A percentile compares a stretch with the other conserved stretches of the same genome.
These are phyloP conservation scores for Chlorella ohadii DNA, from an alignment of 139 green algal species.

Conservation along the genomic window DNA sequence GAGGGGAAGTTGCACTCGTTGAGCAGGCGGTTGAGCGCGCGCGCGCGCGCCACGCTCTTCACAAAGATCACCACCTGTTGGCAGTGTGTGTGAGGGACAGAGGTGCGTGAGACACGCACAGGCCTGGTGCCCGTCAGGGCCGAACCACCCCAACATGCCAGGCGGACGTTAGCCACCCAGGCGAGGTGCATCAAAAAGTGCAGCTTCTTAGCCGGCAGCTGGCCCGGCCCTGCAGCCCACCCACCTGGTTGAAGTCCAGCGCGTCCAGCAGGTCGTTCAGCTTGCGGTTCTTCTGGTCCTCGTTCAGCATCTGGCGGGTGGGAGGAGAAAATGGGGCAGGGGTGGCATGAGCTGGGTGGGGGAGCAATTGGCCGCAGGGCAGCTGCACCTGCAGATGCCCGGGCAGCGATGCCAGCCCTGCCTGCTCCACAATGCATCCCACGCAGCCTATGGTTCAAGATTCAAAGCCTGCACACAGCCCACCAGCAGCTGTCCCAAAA, in stretches of 20 bases:
- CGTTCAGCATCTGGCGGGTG: constrained; percentile 69
- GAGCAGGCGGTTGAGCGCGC: constrained; percentile 93
- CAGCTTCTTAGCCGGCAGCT: neutral
- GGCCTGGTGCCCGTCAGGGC: too few species aligned
- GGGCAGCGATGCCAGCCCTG: too few species aligned
- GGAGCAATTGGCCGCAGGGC: too few species aligned
- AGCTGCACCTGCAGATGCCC: too few species aligned
- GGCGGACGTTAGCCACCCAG: neutral
- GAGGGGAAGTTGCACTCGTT: constrained; percentile 99
- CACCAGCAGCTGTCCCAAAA: too few species aligned
- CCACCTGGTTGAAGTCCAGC: constrained; percentile 99
- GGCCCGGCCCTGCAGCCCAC: too few species aligned
- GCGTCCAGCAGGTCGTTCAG: constrained; percentile 98
- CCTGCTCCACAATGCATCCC: too few species aligned
- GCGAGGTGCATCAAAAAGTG: neutral
- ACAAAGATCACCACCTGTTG: constrained; percentile 94
- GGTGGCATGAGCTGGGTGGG: neutral
- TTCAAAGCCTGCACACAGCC: too few species aligned
- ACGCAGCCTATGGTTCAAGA: too few species aligned
- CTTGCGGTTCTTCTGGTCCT: constrained; percentile 99
- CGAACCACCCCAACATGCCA: too few species aligned
- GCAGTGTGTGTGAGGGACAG: neutral
- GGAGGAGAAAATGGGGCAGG: neutral
- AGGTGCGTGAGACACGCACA: neutral
- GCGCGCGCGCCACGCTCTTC: constrained; percentile 83